Conservation (phyloP, 768 basidiomycete species). For the Lyophyllum decastes region DNA sequence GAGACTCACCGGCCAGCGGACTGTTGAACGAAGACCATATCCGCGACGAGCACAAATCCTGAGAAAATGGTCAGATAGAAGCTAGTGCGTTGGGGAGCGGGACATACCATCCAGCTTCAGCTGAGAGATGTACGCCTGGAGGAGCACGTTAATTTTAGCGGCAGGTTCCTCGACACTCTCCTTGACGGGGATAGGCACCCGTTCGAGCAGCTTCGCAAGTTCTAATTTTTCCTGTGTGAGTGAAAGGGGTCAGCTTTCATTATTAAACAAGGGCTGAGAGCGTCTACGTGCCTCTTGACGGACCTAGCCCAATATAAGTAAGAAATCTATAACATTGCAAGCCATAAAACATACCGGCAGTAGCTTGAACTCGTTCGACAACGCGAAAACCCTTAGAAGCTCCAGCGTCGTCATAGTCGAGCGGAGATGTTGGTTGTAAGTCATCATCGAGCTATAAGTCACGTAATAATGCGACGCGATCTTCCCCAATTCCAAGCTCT, state of each 20-base stretch:
- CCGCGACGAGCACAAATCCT: constrained; percentile 85
- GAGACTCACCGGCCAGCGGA: constrained; percentile 81
- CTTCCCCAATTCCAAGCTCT: constrained; percentile 88
- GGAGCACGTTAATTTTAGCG: constrained; percentile 94
- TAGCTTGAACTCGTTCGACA: constrained; percentile 94
- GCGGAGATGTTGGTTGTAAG: constrained; percentile 92
- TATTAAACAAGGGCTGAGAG: constrained; percentile 17
- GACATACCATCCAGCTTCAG: constrained; percentile 82
- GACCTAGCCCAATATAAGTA: constrained; percentile 41
- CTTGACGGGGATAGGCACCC: constrained; percentile 96
- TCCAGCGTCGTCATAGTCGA: constrained; percentile 88
- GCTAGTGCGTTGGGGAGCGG: background rate
- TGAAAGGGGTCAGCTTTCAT: constrained; percentile 19
- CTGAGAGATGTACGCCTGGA: constrained; percentile 93
- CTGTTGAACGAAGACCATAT: constrained; percentile 97
- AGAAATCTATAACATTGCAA: background rate
- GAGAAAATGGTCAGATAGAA: background rate
- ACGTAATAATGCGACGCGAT: constrained; percentile 98
- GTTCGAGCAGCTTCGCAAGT: constrained; percentile 84
- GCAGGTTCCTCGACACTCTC: constrained; percentile 95
- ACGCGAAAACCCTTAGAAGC: constrained; percentile 92
- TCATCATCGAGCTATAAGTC: constrained; percentile 93
- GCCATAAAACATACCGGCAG: constrained; percentile 58
- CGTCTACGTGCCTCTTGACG: constrained; percentile 56
- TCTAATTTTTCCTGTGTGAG: constrained; percentile 76